These are phyloP conservation scores for Salvia rosmarinus DNA, from an alignment of 257 asterid species.

Conservation along the genomic window DNA sequence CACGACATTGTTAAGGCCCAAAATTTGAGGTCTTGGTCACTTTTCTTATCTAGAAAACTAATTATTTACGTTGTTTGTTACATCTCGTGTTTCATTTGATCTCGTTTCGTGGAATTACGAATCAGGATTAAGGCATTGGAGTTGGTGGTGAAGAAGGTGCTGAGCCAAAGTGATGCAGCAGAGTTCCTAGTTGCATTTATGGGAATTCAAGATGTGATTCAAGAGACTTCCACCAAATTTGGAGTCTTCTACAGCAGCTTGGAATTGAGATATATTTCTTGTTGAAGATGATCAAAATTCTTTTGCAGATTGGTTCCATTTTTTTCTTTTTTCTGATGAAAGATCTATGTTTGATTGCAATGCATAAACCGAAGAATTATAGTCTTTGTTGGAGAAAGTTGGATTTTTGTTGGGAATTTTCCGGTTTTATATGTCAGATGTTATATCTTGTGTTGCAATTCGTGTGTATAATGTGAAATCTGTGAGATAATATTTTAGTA, in stretches of 20 bases:
- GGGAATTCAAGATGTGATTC: slow-evolving; percentile 66
- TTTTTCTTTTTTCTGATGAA: neutral
- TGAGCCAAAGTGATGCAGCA: slow-evolving; percentile 76
- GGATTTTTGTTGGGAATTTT: too few relatives aligned
- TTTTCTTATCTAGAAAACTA: neutral
- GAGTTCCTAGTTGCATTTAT: slow-evolving; percentile 75
- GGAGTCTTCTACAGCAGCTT: slow-evolving; percentile 12
- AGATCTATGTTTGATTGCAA: too few relatives aligned
- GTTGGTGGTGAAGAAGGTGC: slow-evolving; percentile 64
- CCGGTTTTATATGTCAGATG: too few relatives aligned
- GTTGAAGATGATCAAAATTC: too few relatives aligned
- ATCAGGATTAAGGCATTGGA: slow-evolving; percentile 61
- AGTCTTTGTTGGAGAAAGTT: too few relatives aligned
- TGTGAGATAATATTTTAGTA: too few relatives aligned
- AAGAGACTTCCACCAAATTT: slow-evolving; percentile 48
- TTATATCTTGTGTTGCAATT: too few relatives aligned
- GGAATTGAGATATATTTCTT: too few relatives aligned
- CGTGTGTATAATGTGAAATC: too few relatives aligned
- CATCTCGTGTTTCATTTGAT: neutral
- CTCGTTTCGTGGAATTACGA: neutral
- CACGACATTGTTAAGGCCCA: slow-evolving; percentile 76
- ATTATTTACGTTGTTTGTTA: too few relatives aligned
- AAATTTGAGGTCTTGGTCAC: slow-evolving; percentile 53
- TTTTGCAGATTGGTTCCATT: neutral
- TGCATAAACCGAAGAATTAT: too few relatives aligned